Base-by-base conservation (phyloP, 2,329 filamentous ascomycete genomes). In the Diaporthe capsici region DNA sequence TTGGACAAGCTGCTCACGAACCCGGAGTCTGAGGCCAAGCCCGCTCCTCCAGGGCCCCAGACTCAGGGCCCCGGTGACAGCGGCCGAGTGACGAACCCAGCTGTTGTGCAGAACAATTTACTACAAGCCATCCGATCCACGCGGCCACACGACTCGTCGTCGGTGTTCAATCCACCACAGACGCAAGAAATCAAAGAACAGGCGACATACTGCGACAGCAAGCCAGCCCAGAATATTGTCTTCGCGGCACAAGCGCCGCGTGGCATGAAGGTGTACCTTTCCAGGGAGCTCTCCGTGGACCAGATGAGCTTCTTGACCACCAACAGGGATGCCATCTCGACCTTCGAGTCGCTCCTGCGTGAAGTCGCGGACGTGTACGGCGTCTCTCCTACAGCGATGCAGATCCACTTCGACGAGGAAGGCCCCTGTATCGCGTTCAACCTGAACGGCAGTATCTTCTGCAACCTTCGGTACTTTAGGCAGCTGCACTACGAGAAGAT, bases 351-450 rank as follows among this genome's bases (percentile, higher is more conserved):
- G 3, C 82, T 98, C 7, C 87, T 98, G 10, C 86, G 90, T 39
- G 93, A 96, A 20, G 88, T 95, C 15, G 92, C 91, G 3, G 87
- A 86, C 49, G 89, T 97, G 15, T 98, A 98, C 83, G 89, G 90
- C 2, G 88, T 98, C 34, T 87, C 91, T 1, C 87, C 90, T 0
- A 87, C 90, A 44, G 92, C 92, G 4, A 83, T 98, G 75, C 96
- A 97, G 82, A 94, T 98, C 70, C 98, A 96, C 85, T 95, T 95
- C 80, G 96, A 98, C 80, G 91, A 93, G 55, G 84, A 86, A 4
- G 94, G 95, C 6, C 91, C 90, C 74, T 96, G 95, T 0, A 98
- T 99, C 77, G 97, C 96, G 0, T 99, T 99, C 88, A 99, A 99
- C 82, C 90, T 91, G 12, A 91, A 89, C 53, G 96, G 96, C 51